phyloP scores from a whole-genome alignment of 202 grass and related monocot species.

The Zizania palustris region DNA sequence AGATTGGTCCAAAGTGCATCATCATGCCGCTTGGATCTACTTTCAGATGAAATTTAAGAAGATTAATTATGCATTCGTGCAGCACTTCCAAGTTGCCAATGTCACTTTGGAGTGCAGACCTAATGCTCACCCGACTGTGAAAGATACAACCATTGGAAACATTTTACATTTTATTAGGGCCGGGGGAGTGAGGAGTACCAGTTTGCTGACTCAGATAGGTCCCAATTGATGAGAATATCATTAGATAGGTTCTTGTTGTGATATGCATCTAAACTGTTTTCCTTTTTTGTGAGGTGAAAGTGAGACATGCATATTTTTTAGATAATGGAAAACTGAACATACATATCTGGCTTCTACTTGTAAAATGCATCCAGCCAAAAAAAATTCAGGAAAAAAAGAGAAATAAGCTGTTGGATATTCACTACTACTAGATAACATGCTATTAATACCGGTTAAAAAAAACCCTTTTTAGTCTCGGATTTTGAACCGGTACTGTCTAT shows the following conservation, averaged over 20 bases:
- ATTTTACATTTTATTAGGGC: background rate
- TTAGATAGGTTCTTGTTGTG: background rate
- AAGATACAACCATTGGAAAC: background rate
- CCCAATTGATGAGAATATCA: background rate
- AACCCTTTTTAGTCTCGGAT: too few relatives aligned
- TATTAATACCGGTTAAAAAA: too few relatives aligned
- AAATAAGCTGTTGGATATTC: too few relatives aligned
- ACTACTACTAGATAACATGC: too few relatives aligned
- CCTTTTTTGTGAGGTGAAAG: background rate
- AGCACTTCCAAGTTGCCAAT: background rate
- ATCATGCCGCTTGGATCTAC: slow-evolving; percentile 10
- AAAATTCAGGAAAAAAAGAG: too few relatives aligned
- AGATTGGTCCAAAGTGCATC: slow-evolving; percentile 31
- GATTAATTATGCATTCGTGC: background rate
- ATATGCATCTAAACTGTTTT: background rate
- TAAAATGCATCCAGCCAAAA: too few relatives aligned
- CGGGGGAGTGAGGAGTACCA: background rate
- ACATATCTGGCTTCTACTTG: too few relatives aligned
- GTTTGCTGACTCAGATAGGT: slow-evolving; percentile 40
- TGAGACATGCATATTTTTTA: background rate
- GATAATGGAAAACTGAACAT: too few relatives aligned
- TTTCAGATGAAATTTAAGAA: background rate
- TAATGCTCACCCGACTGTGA: slow-evolving; percentile 33
- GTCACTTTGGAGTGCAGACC: slow-evolving; percentile 33
- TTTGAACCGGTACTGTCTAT: too few relatives aligned